These are phyloP conservation scores for Naganishia sp. DNA, from an alignment of 1,284 basidiomycete genomes.

Conservation along the genomic window DNA sequence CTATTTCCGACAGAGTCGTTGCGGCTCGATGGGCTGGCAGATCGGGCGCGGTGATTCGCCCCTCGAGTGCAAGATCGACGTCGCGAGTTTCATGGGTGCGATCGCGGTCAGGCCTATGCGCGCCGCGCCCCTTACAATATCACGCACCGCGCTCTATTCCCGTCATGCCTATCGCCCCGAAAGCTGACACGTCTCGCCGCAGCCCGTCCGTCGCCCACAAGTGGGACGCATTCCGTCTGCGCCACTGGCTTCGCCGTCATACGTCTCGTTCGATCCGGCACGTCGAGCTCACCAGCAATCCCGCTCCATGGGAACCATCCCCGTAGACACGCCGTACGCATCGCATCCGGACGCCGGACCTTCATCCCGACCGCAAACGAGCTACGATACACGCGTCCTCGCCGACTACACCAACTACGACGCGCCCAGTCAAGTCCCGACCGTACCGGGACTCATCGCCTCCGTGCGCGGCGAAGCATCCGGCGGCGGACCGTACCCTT, in stretches of 20 bases:
- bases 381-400: not conserved
- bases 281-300: conserved; percentile 17
- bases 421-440: not conserved
- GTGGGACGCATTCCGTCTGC: conserved; percentile 1
- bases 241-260: not conserved
- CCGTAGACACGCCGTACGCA: not conserved
- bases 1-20: no score
- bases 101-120: not conserved
- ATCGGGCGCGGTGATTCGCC: no score
- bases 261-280: not conserved
- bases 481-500: conserved; percentile 13
- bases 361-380: conserved; percentile 2
- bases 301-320: conserved; percentile 19
- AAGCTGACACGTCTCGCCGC: not conserved
- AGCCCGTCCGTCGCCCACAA: not conserved
- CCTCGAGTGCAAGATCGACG: no score
- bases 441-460: conserved; percentile 6
- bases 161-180: not conserved
- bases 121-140: not conserved
- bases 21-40: no score
- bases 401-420: conserved; percentile 2
- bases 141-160: not conserved
- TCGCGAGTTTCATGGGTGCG: no score
- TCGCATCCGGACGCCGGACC: not conserved
- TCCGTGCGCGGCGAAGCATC: conserved; percentile 8